A percentile compares a stretch with the other conserved stretches of the same genome.
Conservation (phyloP, 2,329 filamentous ascomycete genomes). For the Paraphoma chrysanthemicola region DNA sequence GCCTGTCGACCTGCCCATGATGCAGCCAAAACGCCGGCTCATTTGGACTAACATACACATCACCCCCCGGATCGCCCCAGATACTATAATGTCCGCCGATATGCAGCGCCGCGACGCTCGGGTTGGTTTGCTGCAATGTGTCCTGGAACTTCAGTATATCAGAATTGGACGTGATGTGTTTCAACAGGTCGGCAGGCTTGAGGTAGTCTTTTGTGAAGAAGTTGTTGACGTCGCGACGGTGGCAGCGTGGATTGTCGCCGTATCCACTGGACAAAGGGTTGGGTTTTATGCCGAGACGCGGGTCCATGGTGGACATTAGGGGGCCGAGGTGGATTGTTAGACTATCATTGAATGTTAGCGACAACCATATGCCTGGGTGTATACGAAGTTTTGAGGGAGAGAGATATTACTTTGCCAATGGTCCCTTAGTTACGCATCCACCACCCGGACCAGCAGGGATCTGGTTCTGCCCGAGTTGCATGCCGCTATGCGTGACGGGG, state of each 20-base stretch:
- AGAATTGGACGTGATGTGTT: constrained; percentile 29
- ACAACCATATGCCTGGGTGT: neutral
- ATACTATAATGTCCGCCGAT: constrained; percentile 55
- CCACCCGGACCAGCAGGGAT: constrained; percentile 60
- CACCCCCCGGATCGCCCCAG: constrained; percentile 53
- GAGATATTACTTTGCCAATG: constrained; percentile 54
- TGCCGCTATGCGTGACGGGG: constrained; percentile 25
- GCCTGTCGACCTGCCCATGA: constrained; percentile 56
- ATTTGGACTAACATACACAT: constrained; percentile 54
- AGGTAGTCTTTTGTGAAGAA: constrained; percentile 26
- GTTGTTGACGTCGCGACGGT: constrained; percentile 42
- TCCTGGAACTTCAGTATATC: constrained; percentile 36
- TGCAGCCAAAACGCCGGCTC: constrained; percentile 59
- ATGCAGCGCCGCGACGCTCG: constrained; percentile 42
- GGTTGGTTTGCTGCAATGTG: constrained; percentile 25
- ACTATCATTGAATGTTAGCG: constrained; percentile 7
- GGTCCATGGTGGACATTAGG: constrained; percentile 44
- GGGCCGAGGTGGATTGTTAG: constrained; percentile 56
- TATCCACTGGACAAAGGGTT: constrained; percentile 42
- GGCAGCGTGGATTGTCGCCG: constrained; percentile 40
- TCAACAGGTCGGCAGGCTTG: constrained; percentile 22
- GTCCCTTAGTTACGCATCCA: constrained; percentile 62
- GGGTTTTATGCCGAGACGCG: constrained; percentile 32
- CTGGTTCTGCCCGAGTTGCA: constrained; percentile 16
- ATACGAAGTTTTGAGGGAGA: constrained; percentile 3